A percentile compares a stretch with the other conserved stretches of the same genome.
Conservation (phyloP, 1,284 basidiomycete species). For the Apiotrichum gamsii region DNA sequence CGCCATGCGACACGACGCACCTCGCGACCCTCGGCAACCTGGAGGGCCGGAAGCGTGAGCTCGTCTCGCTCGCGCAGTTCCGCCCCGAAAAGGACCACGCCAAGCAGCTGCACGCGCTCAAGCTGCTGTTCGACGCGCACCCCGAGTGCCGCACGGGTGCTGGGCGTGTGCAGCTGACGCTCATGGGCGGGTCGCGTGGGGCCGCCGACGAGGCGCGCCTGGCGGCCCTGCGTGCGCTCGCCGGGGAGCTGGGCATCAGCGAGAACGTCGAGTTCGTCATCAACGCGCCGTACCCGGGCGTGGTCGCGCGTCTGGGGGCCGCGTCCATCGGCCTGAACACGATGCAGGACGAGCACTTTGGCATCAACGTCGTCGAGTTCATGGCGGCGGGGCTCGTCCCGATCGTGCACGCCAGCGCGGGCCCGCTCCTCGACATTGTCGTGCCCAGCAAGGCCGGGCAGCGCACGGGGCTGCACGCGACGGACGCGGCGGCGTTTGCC, state of each 20-base stretch:
- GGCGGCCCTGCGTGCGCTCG: constrained; percentile 56
- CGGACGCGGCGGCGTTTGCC: constrained; percentile 63
- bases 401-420: constrained; percentile 85
- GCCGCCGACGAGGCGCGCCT: constrained; percentile 67
- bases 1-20: constrained; percentile 80
- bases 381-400: constrained; percentile 96
- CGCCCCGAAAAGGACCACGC: constrained; percentile 95
- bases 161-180: constrained; percentile 28
- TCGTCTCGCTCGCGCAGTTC: constrained; percentile 88
- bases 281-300: constrained; percentile 69
- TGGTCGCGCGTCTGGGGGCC: constrained; percentile 62
- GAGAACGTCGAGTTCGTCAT: constrained; percentile 61
- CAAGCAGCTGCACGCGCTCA: constrained; percentile 69
- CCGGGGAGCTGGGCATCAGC: constrained; percentile 59
- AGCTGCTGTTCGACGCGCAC: constrained; percentile 56
- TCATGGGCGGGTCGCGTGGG: constrained; percentile 82
- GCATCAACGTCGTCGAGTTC: constrained; percentile 95
- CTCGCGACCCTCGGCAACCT: constrained; percentile 60
- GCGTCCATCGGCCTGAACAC: constrained; percentile 86
- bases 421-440: constrained; percentile 85
- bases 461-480: constrained; percentile 78
- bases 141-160: constrained; percentile 51
- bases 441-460: constrained; percentile 66
- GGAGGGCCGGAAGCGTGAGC: constrained; percentile 57
- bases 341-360: constrained; percentile 99